phyloP scores from a whole-genome alignment of 768 basidiomycete genomes.

The Candolleomyces efflorescens region DNA sequence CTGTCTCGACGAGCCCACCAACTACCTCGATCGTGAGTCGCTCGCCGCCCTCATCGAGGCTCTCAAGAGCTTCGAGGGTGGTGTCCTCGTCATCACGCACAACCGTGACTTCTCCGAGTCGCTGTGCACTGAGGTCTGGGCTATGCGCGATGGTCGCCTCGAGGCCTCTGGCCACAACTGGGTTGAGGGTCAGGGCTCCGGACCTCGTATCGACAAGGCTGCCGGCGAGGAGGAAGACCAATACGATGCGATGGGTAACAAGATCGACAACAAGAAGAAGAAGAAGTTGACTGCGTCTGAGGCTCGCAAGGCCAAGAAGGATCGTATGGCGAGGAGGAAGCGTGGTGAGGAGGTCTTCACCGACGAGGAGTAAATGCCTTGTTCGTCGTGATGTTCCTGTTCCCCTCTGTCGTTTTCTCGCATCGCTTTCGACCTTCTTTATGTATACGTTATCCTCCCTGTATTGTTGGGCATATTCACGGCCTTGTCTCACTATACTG shows the following conservation, averaged over 20 bases:
- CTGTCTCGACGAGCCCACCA: conserved; percentile 96
- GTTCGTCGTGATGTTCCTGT: not conserved
- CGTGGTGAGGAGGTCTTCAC: conserved; percentile 75
- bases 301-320: conserved; percentile 93
- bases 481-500: not conserved
- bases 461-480: conserved; percentile 1
- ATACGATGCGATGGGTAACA: conserved; percentile 99
- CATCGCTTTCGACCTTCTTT: conserved; percentile 5
- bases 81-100: conserved; percentile 97
- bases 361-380: conserved; percentile 45
- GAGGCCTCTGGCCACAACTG: conserved; percentile 99
- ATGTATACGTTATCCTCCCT: conserved; percentile 3
- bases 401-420: conserved; percentile 8
- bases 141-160: conserved; percentile 95
- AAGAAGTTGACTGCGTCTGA: conserved; percentile 86
- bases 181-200: conserved; percentile 98
- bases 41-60: conserved; percentile 98
- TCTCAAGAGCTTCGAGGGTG: conserved; percentile 96
- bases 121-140: conserved; percentile 97
- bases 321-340: conserved; percentile 88
- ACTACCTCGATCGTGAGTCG: conserved; percentile 99
- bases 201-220: conserved; percentile 91
- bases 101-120: conserved; percentile 99
- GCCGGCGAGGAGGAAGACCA: conserved; percentile 86
- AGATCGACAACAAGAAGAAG: conserved; percentile 77